Evolutionary conservation across 2,329 filamentous ascomycete genomes (phyloP).

Genomic region (Dothistroma septosporum): DNA sequence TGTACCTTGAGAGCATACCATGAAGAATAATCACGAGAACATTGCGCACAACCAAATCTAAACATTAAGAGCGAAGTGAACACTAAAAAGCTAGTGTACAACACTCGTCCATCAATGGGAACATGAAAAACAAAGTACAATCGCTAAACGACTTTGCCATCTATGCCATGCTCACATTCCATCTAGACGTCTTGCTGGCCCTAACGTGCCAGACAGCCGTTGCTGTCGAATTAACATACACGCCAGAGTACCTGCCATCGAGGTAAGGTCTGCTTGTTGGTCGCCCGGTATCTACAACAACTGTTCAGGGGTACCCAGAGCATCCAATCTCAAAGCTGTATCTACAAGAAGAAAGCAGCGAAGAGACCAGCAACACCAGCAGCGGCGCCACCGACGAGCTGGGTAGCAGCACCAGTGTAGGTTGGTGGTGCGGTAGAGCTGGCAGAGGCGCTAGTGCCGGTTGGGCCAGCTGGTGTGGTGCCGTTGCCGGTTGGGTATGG

Average conservation of each 20-base stretch:
- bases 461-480: constrained; percentile 14
- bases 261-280: neutral
- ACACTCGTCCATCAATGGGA: neutral
- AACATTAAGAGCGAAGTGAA: neutral
- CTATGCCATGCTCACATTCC: neutral
- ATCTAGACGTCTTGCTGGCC: neutral
- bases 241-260: neutral
- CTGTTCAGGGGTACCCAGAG: neutral
- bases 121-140: neutral
- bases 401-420: constrained; percentile 22
- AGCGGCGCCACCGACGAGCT: constrained; percentile 16
- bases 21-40: neutral
- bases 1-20: too few species aligned
- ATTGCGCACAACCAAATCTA: neutral
- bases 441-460: constrained; percentile 8
- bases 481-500: constrained; percentile 14
- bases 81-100: neutral
- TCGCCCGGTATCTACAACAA: neutral
- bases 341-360: constrained; percentile 25
- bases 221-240: neutral
- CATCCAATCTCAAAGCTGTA: neutral
- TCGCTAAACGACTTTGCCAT: neutral
- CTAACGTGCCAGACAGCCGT: neutral
- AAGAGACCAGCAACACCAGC: constrained; percentile 18
- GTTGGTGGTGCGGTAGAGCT: constrained; percentile 15